Evolutionary conservation across 129 eudicot species (phyloP).

Genomic region (Ambrosia artemisiifolia): DNA sequence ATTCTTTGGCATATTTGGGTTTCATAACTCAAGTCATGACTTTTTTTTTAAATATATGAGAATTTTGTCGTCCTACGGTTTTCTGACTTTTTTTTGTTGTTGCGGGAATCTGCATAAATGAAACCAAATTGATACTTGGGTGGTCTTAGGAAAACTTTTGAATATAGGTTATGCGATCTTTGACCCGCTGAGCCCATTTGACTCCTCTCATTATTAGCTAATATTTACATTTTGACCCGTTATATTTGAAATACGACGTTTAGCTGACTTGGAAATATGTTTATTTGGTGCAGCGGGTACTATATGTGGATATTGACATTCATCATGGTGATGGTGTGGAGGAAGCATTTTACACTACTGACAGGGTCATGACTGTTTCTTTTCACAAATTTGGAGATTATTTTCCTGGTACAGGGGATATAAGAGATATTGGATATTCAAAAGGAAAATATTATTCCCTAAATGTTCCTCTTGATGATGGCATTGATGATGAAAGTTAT

Average conservation of each 20-base stretch:
- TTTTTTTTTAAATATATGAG: neutral
- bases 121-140: neutral
- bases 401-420: constrained; percentile 96
- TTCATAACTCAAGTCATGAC: neutral
- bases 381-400: constrained; percentile 97
- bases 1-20: neutral
- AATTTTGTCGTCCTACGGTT: neutral
- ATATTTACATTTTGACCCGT: neutral
- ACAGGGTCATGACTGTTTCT: constrained; percentile 96
- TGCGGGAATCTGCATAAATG: neutral
- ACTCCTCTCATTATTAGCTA: neutral
- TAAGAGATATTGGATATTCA: constrained; percentile 72
- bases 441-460: constrained; percentile 87
- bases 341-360: constrained; percentile 94
- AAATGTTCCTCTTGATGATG: constrained; percentile 94
- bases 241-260: neutral
- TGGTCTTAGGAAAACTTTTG: neutral
- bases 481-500: constrained; percentile 93
- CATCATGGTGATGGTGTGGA: constrained; percentile 99
- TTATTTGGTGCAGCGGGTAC: constrained; percentile 68
- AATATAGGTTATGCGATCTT: neutral
- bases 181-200: neutral
- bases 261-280: constrained; percentile 3
- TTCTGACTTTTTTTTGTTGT: neutral
- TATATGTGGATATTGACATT: constrained; percentile 94